Conservation (phyloP, 257 asterid genomes). For the Solanum pinnatisectum region DNA sequence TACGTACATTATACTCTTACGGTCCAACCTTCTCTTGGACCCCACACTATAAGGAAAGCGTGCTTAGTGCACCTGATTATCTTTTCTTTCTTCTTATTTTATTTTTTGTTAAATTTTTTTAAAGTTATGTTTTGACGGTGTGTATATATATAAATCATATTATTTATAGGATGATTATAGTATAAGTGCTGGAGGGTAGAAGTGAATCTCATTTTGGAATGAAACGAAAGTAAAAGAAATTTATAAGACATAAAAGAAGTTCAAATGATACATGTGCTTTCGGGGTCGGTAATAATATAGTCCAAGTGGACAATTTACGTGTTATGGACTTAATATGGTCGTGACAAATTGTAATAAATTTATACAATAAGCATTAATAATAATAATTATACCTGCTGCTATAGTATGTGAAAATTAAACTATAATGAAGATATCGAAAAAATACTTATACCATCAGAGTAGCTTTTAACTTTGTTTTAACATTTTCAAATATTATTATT, state of each 20-base stretch:
- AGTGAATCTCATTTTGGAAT: neutral
- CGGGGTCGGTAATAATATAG: neutral
- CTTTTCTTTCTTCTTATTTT: neutral
- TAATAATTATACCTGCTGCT: neutral
- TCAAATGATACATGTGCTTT: neutral
- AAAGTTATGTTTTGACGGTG: neutral
- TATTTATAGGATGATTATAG: neutral
- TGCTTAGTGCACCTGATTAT: neutral
- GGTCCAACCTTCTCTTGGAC: accelerated
- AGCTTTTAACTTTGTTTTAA: neutral
- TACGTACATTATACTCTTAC: accelerated
- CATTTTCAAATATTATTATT: neutral
- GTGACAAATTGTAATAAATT: neutral
- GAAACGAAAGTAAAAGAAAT: accelerated
- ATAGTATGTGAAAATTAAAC: neutral
- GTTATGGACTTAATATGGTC: neutral
- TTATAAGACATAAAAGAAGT: neutral
- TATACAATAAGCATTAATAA: neutral
- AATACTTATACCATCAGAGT: neutral
- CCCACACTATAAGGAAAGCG: neutral
- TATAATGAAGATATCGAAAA: neutral
- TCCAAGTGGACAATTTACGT: neutral
- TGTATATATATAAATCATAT: neutral
- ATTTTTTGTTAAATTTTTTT: neutral
- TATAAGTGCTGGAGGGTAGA: neutral